A percentile compares a stretch with the other conserved stretches of the same genome.
These are phyloP conservation scores for Mycena polygramma DNA, from an alignment of 768 basidiomycete genomes.

Conservation along the genomic window DNA sequence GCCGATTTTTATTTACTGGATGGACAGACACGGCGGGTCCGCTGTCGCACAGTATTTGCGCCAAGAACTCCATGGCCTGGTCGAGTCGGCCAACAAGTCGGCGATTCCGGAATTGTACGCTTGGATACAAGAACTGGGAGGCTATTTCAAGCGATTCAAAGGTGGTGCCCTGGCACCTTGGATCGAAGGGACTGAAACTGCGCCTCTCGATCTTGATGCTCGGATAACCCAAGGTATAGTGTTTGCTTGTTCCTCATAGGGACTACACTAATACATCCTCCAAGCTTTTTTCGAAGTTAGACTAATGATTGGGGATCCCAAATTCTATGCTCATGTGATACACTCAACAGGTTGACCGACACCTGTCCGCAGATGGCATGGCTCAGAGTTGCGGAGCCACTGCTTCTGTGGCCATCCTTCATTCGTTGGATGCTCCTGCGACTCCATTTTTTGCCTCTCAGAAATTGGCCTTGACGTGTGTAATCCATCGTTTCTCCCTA, in stretches of 20 bases:
- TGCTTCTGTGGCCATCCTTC: conserved; percentile 91
- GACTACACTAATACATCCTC: too few relatives aligned
- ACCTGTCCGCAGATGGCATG: conserved; percentile 74
- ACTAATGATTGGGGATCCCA: neutral
- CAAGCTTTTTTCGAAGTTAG: conserved; percentile 87
- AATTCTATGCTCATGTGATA: neutral
- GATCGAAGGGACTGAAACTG: conserved; percentile 55
- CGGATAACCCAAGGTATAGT: conserved; percentile 67
- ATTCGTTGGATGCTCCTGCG: conserved; percentile 85
- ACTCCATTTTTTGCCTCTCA: conserved; percentile 88
- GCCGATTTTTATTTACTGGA: conserved; percentile 24
- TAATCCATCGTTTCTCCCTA: neutral
- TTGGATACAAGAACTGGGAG: conserved; percentile 85
- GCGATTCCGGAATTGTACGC: conserved; percentile 81
- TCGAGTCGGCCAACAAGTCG: conserved; percentile 81
- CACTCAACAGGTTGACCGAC: conserved; percentile 75
- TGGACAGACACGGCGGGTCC: conserved; percentile 90
- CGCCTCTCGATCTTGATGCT: conserved; percentile 81
- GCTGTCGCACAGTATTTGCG: conserved; percentile 89
- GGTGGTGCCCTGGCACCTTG: conserved; percentile 86
- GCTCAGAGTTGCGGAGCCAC: conserved; percentile 89
- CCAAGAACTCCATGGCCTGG: conserved; percentile 86
- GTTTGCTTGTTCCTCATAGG: too few relatives aligned
- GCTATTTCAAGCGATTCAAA: conserved; percentile 91
- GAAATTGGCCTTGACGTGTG: conserved; percentile 75